phyloP scores from a whole-genome alignment of 1,139 yeast species.

The Suhomyces terraborum region DNA sequence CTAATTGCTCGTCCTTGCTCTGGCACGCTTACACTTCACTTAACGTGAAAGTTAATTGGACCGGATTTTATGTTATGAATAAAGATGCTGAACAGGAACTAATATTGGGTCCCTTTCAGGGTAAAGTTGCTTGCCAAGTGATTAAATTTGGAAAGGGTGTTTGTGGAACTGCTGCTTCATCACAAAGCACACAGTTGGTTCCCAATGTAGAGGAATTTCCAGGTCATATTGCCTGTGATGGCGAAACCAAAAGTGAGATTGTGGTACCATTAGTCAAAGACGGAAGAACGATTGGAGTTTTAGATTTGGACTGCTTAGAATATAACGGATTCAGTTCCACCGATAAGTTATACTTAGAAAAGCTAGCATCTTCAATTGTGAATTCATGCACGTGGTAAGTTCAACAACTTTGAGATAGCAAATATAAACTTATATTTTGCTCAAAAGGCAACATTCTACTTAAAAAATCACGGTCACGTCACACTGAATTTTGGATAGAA shows the following conservation, averaged over 20 bases:
- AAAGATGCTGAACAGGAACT: slow-evolving; percentile 43
- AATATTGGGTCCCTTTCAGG: slow-evolving; percentile 91
- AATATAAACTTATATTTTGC: too few species aligned
- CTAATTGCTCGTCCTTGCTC: slow-evolving; percentile 80
- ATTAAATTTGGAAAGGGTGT: slow-evolving; percentile 84
- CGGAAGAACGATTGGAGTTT: slow-evolving; percentile 63
- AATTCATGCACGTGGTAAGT: slow-evolving; percentile 47
- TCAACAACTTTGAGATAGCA: too few species aligned
- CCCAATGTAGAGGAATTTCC: slow-evolving; percentile 75
- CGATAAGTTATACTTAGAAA: slow-evolving; percentile 63
- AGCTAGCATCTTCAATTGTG: slow-evolving; percentile 54
- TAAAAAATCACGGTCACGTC: slow-evolving; percentile 9
- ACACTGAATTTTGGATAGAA: slow-evolving; percentile 9
- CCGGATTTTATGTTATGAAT: slow-evolving; percentile 77
- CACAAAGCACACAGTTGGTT: slow-evolving; percentile 67
- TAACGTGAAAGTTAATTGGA: slow-evolving; percentile 73
- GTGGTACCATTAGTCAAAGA: slow-evolving; percentile 75
- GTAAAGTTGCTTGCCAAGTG: slow-evolving; percentile 91
- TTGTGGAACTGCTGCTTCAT: slow-evolving; percentile 80
- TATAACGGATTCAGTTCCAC: slow-evolving; percentile 62
- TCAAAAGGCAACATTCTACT: slow-evolving; percentile 1
- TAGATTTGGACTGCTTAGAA: slow-evolving; percentile 80
- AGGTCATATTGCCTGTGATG: slow-evolving; percentile 97
- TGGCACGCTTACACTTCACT: slow-evolving; percentile 85
- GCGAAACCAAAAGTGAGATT: slow-evolving; percentile 88